Conservation (phyloP, 805 yeast genomes). For the Myxozyma lipomycoides region DNA sequence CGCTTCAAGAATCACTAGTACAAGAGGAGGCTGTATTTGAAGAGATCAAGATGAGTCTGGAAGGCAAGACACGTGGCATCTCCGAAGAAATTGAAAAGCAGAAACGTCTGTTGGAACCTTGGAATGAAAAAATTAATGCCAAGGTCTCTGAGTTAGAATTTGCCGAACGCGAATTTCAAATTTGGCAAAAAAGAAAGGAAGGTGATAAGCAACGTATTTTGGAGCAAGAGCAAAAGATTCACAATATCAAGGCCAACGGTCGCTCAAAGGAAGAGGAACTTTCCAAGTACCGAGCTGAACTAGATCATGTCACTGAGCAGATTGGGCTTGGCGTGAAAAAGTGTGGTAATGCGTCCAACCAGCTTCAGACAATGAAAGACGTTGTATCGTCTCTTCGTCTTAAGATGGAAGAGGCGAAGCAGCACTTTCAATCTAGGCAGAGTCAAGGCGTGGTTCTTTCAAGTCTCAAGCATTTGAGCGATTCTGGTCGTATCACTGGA, state of each 20-base stretch:
- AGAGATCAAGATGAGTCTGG: slow-evolving; percentile 58
- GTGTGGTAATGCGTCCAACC: slow-evolving; percentile 46
- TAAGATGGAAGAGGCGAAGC: slow-evolving; percentile 61
- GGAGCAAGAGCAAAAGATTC: slow-evolving; percentile 44
- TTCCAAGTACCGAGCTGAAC: slow-evolving; percentile 46
- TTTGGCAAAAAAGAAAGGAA: slow-evolving; percentile 48
- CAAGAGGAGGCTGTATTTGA: slow-evolving; percentile 57
- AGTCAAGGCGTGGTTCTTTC: slow-evolving; percentile 70
- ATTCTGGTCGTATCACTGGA: slow-evolving; percentile 78
- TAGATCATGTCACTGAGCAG: slow-evolving; percentile 50
- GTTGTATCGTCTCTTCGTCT: slow-evolving; percentile 55
- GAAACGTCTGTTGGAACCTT: slow-evolving; percentile 73
- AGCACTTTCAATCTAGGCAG: slow-evolving; percentile 52
- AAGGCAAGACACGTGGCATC: slow-evolving; percentile 67
- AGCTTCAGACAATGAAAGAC: slow-evolving; percentile 52
- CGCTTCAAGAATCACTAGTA: slow-evolving; percentile 46
- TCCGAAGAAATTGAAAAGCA: slow-evolving; percentile 60
- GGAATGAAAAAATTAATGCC: slow-evolving; percentile 63
- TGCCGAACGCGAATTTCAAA: slow-evolving; percentile 60
- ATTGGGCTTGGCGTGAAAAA: slow-evolving; percentile 57
- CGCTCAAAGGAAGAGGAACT: slow-evolving; percentile 48
- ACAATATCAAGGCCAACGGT: slow-evolving; percentile 47
- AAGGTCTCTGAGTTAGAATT: slow-evolving; percentile 62
- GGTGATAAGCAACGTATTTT: slow-evolving; percentile 46
- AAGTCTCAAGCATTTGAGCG: slow-evolving; percentile 63